These are phyloP conservation scores for Smithsoniella earleae DNA, from an alignment of 163 green algal species.

Conservation along the genomic window DNA sequence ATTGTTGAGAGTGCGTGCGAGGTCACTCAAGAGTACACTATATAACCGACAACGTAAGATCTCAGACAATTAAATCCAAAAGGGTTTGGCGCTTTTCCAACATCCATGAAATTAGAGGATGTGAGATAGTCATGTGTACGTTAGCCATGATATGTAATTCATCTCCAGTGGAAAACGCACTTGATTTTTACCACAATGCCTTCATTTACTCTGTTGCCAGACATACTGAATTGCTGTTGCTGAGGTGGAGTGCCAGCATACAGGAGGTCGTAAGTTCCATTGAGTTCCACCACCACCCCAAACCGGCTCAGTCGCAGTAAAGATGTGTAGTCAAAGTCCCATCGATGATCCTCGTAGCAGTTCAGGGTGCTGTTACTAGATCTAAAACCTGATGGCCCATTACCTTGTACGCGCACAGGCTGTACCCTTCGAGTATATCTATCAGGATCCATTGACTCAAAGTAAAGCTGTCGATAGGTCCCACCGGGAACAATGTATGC, in stretches of 20 bases:
- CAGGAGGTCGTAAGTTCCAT: slow-evolving; percentile 25
- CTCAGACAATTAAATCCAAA: too few relatives aligned
- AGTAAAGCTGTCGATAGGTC: slow-evolving; percentile 28
- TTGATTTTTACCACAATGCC: slow-evolving; percentile 32
- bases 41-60: too few relatives aligned
- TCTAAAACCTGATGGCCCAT: background rate
- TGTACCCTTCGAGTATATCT: slow-evolving; percentile 23
- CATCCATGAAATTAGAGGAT: too few relatives aligned
- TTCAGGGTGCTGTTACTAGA: slow-evolving; percentile 21
- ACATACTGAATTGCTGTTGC: slow-evolving; percentile 30
- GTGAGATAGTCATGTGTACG: too few relatives aligned
- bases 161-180: slow-evolving; percentile 26
- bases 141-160: too few relatives aligned
- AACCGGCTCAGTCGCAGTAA: slow-evolving; percentile 34
- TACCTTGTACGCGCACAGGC: slow-evolving; percentile 18
- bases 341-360: slow-evolving; percentile 32
- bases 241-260: slow-evolving; percentile 32
- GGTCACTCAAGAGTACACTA: too few relatives aligned
- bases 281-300: slow-evolving; percentile 28
- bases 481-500: slow-evolving; percentile 3
- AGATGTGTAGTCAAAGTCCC: slow-evolving; percentile 37
- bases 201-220: background rate
- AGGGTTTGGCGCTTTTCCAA: too few relatives aligned
- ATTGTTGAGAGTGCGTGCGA: too few relatives aligned
- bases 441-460: slow-evolving; percentile 34